phyloP scores from a whole-genome alignment of 2,329 filamentous ascomycete species.

The Didymella pinodella region DNA sequence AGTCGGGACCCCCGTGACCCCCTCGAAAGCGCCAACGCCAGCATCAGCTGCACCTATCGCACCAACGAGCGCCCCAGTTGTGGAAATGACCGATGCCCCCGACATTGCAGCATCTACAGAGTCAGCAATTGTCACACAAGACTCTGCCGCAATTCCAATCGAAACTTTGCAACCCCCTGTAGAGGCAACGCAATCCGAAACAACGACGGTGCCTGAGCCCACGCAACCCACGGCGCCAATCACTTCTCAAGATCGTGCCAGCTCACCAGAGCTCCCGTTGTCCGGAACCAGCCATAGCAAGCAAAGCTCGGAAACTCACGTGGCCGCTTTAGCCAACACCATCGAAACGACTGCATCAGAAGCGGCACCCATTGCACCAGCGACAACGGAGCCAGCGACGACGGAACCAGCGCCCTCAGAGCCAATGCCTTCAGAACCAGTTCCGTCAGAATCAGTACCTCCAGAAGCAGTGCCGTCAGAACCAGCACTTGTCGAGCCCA shows the following conservation, averaged over 20 bases:
- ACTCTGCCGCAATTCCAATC: conserved; percentile 11
- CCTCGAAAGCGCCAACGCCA: conserved; percentile 37
- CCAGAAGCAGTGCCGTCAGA: not conserved
- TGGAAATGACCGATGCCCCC: conserved; percentile 24
- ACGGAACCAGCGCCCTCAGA: not conserved
- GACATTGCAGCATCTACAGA: conserved; percentile 16
- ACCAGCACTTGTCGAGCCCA: not conserved
- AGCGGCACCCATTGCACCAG: not conserved
- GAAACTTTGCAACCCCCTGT: conserved; percentile 17
- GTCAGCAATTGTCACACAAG: conserved; percentile 9
- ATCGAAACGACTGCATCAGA: conserved; percentile 10
- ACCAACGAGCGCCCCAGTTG: conserved; percentile 21
- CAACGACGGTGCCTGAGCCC: conserved; percentile 13
- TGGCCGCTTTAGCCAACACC: conserved; percentile 30
- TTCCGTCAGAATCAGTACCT: too few relatives aligned
- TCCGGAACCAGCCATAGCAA: conserved; percentile 48
- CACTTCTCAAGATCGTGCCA: conserved; percentile 45
- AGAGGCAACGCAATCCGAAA: conserved; percentile 11
- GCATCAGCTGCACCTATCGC: conserved; percentile 25
- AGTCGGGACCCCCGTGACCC: conserved; percentile 54
- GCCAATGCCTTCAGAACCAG: too few relatives aligned
- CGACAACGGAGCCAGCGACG: not conserved
- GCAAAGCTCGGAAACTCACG: conserved; percentile 46
- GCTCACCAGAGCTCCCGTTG: conserved; percentile 55
- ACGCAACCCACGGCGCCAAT: conserved; percentile 1